Percentiles rank a stretch among this genome's conserved stretches.
Evolutionary conservation across 2,329 filamentous ascomycete genomes (phyloP).

Genomic region (Mollisiaceae sp.): DNA sequence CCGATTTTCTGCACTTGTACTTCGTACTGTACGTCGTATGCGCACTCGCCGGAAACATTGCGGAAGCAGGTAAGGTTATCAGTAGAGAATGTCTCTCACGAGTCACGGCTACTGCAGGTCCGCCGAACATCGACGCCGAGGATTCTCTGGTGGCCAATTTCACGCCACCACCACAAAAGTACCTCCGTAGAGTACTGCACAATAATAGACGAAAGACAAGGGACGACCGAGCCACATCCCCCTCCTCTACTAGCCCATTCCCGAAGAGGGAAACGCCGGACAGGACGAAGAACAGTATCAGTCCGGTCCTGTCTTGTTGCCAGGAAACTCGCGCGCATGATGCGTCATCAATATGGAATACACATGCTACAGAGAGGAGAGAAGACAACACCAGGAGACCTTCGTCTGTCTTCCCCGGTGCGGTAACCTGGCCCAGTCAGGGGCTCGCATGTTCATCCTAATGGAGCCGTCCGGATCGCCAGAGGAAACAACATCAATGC

Average conservation of each 20-base stretch:
- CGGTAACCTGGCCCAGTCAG: slow-evolving; percentile 1
- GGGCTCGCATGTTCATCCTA: slow-evolving; percentile 35
- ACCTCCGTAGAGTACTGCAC: neutral
- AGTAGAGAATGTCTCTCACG: neutral
- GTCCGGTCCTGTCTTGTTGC: neutral
- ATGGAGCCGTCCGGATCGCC: slow-evolving; percentile 27
- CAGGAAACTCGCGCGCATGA: slow-evolving; percentile 1
- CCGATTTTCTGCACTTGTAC: neutral
- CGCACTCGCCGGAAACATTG: neutral
- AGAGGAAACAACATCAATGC: slow-evolving; percentile 27
- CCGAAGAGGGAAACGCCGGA: neutral
- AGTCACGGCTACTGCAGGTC: neutral
- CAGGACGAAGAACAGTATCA: neutral
- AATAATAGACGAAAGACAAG: neutral
- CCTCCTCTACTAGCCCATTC: neutral
- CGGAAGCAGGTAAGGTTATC: neutral
- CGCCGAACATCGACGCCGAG: neutral
- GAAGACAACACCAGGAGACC: neutral
- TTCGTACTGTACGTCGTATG: too few relatives aligned
- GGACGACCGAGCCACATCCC: neutral
- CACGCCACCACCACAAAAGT: neutral
- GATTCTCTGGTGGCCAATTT: neutral
- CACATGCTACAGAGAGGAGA: neutral
- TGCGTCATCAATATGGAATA: neutral
- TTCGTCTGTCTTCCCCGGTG: neutral